phyloP scores from a whole-genome alignment of 805 yeast species.

The Candida yuanshanica region DNA sequence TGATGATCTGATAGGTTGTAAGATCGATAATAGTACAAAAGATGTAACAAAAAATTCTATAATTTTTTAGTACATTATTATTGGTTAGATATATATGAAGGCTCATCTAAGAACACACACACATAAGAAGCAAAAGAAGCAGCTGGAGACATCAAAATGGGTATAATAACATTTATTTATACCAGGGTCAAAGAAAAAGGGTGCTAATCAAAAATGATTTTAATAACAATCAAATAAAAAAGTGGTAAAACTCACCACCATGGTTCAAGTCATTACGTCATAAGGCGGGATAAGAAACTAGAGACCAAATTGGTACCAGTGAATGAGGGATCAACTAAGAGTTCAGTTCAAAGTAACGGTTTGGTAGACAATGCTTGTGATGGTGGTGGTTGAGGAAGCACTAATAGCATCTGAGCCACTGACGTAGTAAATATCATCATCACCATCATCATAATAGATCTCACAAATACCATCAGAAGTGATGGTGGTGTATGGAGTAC shows the following conservation, averaged over 20 bases:
- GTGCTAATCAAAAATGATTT: not conserved
- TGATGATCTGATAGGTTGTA: too few relatives aligned
- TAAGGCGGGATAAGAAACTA: too few relatives aligned
- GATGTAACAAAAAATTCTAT: too few relatives aligned
- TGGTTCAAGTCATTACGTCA: not conserved
- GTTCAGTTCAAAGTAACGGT: conserved; percentile 14
- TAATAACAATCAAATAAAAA: not conserved
- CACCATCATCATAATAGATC: conserved; percentile 20
- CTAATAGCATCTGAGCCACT: conserved; percentile 24
- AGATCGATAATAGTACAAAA: too few relatives aligned
- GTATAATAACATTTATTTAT: too few relatives aligned
- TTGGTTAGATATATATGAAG: too few relatives aligned
- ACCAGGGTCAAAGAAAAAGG: not conserved
- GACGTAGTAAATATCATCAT: conserved; percentile 15
- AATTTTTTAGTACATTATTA: too few relatives aligned
- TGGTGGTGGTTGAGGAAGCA: conserved; percentile 23
- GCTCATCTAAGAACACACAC: too few relatives aligned
- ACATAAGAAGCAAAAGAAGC: too few relatives aligned
- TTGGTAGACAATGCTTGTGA: conserved; percentile 18
- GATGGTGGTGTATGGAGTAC: conserved; percentile 18
- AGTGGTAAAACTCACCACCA: not conserved
- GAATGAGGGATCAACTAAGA: not conserved
- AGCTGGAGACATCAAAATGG: too few relatives aligned
- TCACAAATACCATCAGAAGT: conserved; percentile 23
- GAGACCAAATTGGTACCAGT: too few relatives aligned